Evolutionary conservation across 441 rosid genomes (phyloP).

Genomic region (Pelargonium fulgidum): DNA sequence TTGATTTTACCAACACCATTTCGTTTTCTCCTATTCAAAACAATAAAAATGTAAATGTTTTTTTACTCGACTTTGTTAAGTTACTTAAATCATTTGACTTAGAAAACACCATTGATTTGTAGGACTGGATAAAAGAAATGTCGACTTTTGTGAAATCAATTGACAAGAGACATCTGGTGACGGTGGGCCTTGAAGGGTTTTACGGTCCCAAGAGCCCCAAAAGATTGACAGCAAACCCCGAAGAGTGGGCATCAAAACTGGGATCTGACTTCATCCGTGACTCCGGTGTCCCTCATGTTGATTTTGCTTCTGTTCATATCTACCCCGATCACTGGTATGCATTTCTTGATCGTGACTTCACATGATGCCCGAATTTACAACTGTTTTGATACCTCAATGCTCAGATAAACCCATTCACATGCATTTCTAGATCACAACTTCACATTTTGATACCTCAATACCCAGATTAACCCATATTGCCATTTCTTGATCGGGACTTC

Average conservation of each 20-base stretch:
- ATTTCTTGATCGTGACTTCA: constrained; percentile 1
- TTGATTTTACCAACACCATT: not conserved
- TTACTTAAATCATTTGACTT: too few species aligned
- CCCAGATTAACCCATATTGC: too few species aligned
- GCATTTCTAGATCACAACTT: constrained; percentile 15
- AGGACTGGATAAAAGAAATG: constrained; percentile 92
- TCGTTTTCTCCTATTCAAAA: not conserved
- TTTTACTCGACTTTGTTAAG: too few species aligned
- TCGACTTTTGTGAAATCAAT: constrained; percentile 70
- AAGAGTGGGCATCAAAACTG: constrained; percentile 63
- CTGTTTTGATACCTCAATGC: constrained; percentile 10
- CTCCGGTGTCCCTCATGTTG: constrained; percentile 46
- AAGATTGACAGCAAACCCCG: constrained; percentile 66
- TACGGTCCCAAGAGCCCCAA: constrained; percentile 82
- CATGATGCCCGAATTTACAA: not conserved
- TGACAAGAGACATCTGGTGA: constrained; percentile 74
- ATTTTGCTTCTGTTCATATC: constrained; percentile 89
- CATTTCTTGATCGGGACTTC: too few species aligned
- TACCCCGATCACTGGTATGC: constrained; percentile 92
- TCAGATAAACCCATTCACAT: constrained; percentile 18
- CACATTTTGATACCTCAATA: not conserved
- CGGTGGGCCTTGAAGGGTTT: constrained; percentile 92
- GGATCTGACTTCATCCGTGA: constrained; percentile 84
- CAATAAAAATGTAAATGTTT: too few species aligned
- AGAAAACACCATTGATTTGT: constrained; percentile 22